phyloP scores from a whole-genome alignment of 140 eudicot genomes.

The Cichorium intybus region DNA sequence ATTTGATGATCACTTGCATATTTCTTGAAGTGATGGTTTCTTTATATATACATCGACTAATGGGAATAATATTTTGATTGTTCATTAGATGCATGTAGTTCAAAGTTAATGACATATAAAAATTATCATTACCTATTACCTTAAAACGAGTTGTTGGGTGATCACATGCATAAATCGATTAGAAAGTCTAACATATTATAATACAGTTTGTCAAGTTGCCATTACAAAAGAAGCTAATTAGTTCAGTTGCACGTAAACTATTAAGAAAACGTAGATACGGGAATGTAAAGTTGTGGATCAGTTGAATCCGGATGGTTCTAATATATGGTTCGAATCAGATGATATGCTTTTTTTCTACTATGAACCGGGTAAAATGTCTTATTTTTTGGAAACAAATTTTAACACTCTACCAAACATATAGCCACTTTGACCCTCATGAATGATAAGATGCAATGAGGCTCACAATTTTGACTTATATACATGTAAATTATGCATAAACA shows the following conservation, averaged over 20 bases:
- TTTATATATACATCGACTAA: not conserved
- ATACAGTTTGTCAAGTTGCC: too few relatives aligned
- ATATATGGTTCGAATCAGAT: too few relatives aligned
- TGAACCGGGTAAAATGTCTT: too few relatives aligned
- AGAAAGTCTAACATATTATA: not conserved
- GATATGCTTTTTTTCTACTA: too few relatives aligned
- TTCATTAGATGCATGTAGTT: not conserved
- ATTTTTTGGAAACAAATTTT: too few relatives aligned
- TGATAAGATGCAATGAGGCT: too few relatives aligned
- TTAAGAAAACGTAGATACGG: not conserved
- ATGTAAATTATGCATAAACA: too few relatives aligned
- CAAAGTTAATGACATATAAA: not conserved
- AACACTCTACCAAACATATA: too few relatives aligned
- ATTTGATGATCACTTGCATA: not conserved
- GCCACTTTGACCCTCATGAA: too few relatives aligned
- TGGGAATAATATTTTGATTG: not conserved
- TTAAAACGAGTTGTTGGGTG: not conserved
- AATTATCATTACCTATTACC: not conserved
- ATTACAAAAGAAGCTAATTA: not conserved
- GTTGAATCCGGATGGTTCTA: not conserved
- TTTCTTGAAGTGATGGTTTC: not conserved
- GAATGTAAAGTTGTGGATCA: slow-evolving; percentile 2
- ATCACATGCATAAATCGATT: slow-evolving; percentile 25
- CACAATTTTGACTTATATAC: too few relatives aligned
- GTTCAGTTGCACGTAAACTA: slow-evolving; percentile 9